Percentiles rank a stretch among this genome's conserved stretches.
Conservation (phyloP, 2,329 filamentous ascomycete species). For the Coniochaeta prunicola region DNA sequence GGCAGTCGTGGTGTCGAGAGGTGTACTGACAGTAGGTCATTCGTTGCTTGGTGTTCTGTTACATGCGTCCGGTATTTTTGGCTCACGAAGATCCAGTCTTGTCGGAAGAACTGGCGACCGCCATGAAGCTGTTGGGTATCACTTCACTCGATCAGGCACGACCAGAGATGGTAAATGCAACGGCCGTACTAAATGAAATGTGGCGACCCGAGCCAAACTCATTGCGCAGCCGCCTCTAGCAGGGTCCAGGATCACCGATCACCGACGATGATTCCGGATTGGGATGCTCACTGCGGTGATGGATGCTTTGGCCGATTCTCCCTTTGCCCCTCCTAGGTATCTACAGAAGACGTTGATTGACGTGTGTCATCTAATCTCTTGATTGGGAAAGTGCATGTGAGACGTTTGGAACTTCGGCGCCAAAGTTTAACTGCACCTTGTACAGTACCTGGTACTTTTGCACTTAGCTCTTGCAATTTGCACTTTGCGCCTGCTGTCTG, state of each 20-base stretch:
- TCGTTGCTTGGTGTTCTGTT: neutral
- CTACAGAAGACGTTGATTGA: neutral
- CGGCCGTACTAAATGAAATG: constrained; percentile 20
- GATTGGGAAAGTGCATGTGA: neutral
- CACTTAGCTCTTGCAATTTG: too few relatives aligned
- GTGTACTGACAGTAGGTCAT: constrained; percentile 16
- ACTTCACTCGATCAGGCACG: constrained; percentile 37
- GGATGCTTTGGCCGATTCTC: neutral
- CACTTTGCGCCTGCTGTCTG: neutral
- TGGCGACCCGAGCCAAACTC: constrained; percentile 22
- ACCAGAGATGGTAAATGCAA: constrained; percentile 42
- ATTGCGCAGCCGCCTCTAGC: constrained; percentile 11
- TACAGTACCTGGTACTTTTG: too few relatives aligned
- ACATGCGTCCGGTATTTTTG: neutral
- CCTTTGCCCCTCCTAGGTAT: neutral
- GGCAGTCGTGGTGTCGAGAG: constrained; percentile 29
- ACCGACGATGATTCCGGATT: too few relatives aligned
- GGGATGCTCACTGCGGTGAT: neutral
- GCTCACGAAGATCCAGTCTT: constrained; percentile 10
- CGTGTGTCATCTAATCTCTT: neutral
- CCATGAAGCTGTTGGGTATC: constrained; percentile 43
- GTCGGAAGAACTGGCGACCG: constrained; percentile 24
- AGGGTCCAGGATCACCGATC: too few relatives aligned
- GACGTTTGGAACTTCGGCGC: neutral
- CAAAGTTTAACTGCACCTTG: too few relatives aligned